Percentiles rank a stretch among this genome's conserved stretches.
These are phyloP conservation scores for Moesziomyces sp. DNA, from an alignment of 1,284 basidiomycete species.

Conservation along the genomic window DNA sequence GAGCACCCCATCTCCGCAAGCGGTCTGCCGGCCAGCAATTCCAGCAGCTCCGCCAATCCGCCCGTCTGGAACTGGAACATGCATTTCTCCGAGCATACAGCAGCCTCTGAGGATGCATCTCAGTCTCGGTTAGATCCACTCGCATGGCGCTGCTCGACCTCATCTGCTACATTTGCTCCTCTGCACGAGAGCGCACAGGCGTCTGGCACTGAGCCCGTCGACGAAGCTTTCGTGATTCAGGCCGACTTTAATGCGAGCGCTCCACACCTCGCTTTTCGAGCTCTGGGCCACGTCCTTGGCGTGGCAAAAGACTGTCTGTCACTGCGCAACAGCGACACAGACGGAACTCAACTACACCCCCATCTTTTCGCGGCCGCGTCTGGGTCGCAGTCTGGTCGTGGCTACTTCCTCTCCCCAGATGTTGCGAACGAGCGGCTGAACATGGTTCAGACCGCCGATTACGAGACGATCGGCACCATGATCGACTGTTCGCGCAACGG, in stretches of 20 bases:
- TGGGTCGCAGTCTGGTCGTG: neutral
- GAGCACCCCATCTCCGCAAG: conserved; percentile 2
- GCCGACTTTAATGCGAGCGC: conserved; percentile 20
- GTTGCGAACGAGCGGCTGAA: conserved; percentile 27
- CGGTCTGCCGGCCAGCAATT: neutral
- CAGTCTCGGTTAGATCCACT: neutral
- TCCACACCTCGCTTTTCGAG: conserved; percentile 47
- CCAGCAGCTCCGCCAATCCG: neutral
- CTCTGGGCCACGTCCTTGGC: conserved; percentile 50
- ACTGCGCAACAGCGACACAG: neutral
- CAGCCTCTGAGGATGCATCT: neutral
- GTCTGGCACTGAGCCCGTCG: neutral
- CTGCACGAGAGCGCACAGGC: neutral
- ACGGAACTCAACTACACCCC: conserved; percentile 9
- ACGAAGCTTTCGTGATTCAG: conserved; percentile 12
- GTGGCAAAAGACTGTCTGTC: conserved; percentile 26
- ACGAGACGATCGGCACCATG: conserved; percentile 67
- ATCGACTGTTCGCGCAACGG: conserved; percentile 69
- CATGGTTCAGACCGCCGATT: conserved; percentile 34
- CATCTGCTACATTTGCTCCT: conserved; percentile 27
- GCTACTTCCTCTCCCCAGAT: conserved; percentile 20
- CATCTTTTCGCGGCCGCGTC: conserved; percentile 19
- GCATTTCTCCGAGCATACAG: conserved; percentile 7
- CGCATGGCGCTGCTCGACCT: conserved; percentile 30
- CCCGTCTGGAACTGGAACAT: conserved; percentile 43